Evolutionary conservation across 1,284 basidiomycete species (phyloP).

Genomic region (Ceratobasidium sp.): DNA sequence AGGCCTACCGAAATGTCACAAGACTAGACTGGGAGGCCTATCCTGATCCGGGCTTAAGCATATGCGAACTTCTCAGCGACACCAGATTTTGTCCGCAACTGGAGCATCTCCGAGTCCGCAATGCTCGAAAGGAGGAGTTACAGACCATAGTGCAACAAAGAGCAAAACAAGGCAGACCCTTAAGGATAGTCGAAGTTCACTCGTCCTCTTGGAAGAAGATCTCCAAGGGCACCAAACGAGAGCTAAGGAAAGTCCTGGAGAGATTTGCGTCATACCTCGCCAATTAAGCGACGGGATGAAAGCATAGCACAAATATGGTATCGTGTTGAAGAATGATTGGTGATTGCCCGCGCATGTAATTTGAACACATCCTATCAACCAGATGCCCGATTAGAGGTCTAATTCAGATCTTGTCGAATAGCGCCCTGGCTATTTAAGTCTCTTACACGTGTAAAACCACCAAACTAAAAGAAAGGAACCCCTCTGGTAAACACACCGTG

Average conservation of each 20-base stretch:
- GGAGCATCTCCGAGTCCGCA: slow-evolving; percentile 18
- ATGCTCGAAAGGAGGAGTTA: neutral
- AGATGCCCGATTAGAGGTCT: too few relatives aligned
- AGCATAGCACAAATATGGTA: too few relatives aligned
- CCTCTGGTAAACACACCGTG: too few relatives aligned
- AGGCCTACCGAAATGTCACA: neutral
- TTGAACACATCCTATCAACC: too few relatives aligned
- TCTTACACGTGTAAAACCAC: too few relatives aligned
- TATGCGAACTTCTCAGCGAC: neutral
- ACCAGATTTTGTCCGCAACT: neutral
- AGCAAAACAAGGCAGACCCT: neutral
- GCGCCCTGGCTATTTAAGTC: too few relatives aligned
- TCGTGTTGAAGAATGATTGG: too few relatives aligned
- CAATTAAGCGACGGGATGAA: too few relatives aligned
- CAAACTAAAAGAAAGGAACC: too few relatives aligned
- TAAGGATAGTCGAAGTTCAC: slow-evolving; percentile 15
- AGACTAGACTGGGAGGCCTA: slow-evolving; percentile 17
- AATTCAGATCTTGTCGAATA: too few relatives aligned
- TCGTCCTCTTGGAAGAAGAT: slow-evolving; percentile 8
- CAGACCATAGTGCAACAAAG: neutral
- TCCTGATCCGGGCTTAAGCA: neutral
- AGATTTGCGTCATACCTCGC: slow-evolving; percentile 15
- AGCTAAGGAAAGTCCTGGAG: neutral
- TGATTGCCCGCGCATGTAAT: too few relatives aligned
- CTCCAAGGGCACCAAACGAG: neutral